A percentile compares a stretch with the other conserved stretches of the same genome.
Conservation (phyloP, 306 rosid species). For the Ammopiptanthus mongolicus region DNA sequence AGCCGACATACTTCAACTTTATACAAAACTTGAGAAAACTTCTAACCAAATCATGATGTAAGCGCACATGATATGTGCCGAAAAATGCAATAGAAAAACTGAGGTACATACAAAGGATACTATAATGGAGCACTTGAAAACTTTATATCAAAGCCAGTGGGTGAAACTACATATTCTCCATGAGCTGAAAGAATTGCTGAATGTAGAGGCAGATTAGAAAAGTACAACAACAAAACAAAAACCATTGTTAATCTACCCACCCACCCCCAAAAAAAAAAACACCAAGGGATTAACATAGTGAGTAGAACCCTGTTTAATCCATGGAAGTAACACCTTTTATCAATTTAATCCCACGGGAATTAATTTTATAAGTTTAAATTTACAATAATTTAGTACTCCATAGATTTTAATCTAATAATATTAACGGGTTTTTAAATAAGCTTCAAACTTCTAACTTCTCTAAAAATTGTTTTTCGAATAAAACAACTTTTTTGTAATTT, state of each 20-base stretch:
- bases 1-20: not conserved
- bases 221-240: not conserved
- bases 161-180: constrained; percentile 1
- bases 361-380: not conserved
- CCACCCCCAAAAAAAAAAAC: not conserved
- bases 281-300: not conserved
- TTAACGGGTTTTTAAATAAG: too few species aligned
- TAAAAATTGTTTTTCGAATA: too few species aligned
- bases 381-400: not conserved
- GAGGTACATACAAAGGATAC: not conserved
- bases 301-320: not conserved
- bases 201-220: not conserved
- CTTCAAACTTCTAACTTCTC: too few species aligned
- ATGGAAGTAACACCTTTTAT: not conserved
- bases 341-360: not conserved
- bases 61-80: not conserved
- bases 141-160: not conserved
- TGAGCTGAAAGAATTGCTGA: not conserved
- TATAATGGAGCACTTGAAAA: not conserved
- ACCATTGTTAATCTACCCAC: not conserved
- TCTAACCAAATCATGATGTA: not conserved
- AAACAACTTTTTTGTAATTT: too few species aligned
- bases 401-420: too few species aligned
- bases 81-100: not conserved
- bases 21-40: not conserved